Conservation (phyloP, 805 yeast genomes). For the Tetrapisispora pingtungensis region DNA sequence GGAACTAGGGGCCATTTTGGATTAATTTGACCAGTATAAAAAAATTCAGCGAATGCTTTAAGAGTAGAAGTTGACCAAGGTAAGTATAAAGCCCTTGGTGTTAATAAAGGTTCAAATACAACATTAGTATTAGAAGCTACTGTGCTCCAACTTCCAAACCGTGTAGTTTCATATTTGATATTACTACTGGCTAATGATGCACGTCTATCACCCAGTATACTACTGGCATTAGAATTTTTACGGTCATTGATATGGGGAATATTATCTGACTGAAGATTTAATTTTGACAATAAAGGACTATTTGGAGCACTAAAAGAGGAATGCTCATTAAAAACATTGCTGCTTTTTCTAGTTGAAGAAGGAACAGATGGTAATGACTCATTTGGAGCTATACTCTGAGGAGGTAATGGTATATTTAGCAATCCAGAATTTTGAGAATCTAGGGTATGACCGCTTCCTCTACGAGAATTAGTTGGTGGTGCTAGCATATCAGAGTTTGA, state of each 20-base stretch:
- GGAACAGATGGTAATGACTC: slow-evolving; percentile 37
- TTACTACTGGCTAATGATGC: neutral
- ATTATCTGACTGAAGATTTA: neutral
- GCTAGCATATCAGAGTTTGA: slow-evolving; percentile 25
- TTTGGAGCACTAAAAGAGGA: slow-evolving; percentile 3
- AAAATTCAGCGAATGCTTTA: slow-evolving; percentile 58
- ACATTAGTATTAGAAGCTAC: slow-evolving; percentile 5
- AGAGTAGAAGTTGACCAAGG: slow-evolving; percentile 57
- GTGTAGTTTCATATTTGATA: slow-evolving; percentile 1
- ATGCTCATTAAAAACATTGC: neutral
- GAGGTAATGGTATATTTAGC: slow-evolving; percentile 37
- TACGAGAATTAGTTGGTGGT: neutral
- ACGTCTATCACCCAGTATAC: neutral
- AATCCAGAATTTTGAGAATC: slow-evolving; percentile 7
- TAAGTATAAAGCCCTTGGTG: slow-evolving; percentile 59
- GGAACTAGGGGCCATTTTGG: slow-evolving; percentile 66
- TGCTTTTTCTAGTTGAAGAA: slow-evolving; percentile 1
- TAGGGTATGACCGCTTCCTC: neutral
- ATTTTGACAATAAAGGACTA: slow-evolving; percentile 18
- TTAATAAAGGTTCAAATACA: slow-evolving; percentile 47
- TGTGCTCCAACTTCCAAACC: slow-evolving; percentile 13
- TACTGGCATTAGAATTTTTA: neutral
- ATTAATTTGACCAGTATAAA: slow-evolving; percentile 73
- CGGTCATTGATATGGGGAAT: neutral
- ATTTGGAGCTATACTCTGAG: slow-evolving; percentile 45